These are phyloP conservation scores for Trematosphaeria pertusa DNA, from an alignment of 2,329 filamentous ascomycete species.

Conservation along the genomic window DNA sequence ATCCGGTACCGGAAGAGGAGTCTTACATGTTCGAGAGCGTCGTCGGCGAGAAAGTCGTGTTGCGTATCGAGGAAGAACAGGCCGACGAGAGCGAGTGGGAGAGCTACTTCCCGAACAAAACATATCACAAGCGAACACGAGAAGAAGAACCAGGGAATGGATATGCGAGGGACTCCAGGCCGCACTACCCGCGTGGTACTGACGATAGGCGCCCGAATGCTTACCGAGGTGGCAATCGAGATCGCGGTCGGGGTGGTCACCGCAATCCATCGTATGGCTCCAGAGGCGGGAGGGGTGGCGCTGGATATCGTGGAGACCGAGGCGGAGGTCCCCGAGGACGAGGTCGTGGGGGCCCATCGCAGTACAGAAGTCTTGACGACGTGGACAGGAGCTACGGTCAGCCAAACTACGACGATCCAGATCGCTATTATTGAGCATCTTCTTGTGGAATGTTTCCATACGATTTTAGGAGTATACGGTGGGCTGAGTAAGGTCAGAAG, in stretches of 20 bases:
- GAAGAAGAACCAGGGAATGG: constrained; percentile 56
- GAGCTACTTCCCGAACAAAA: constrained; percentile 67
- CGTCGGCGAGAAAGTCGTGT: constrained; percentile 84
- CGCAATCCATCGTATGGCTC: constrained; percentile 39
- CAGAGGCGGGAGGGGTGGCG: constrained; percentile 50
- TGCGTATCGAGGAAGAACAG: constrained; percentile 78
- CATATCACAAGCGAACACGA: constrained; percentile 48
- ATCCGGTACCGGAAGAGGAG: constrained; percentile 73
- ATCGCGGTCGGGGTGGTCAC: constrained; percentile 38
- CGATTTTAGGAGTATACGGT: not conserved
- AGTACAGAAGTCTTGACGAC: constrained; percentile 55
- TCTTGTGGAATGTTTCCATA: not conserved
- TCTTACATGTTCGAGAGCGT: constrained; percentile 80
- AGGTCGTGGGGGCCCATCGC: constrained; percentile 40
- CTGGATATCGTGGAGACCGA: constrained; percentile 51
- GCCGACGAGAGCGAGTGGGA: constrained; percentile 69
- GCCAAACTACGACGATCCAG: constrained; percentile 40
- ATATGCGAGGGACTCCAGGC: constrained; percentile 29
- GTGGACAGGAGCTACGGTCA: constrained; percentile 40
- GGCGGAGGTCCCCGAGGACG: constrained; percentile 44
- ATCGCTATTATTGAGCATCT: constrained; percentile 39
- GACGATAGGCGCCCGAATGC: constrained; percentile 33
- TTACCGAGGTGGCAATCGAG: constrained; percentile 43
- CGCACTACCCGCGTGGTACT: constrained; percentile 29
- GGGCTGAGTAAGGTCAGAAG: not conserved